Conservation (phyloP, 345 rosid species). For the Salix purpurea region DNA sequence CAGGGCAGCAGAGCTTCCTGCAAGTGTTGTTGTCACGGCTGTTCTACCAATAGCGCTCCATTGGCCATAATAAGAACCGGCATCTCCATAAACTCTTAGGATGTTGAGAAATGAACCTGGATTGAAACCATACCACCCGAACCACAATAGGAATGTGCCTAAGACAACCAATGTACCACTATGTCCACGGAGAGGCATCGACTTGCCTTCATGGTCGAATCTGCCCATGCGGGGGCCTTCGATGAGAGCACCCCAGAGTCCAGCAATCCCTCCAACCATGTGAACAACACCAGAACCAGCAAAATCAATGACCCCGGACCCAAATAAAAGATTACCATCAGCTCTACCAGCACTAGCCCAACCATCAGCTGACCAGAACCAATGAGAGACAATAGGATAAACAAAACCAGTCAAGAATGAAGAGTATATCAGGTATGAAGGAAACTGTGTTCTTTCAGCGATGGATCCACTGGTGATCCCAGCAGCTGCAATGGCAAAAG, state of each 20-base stretch:
- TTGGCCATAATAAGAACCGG: conserved; percentile 29
- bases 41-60: conserved; percentile 49
- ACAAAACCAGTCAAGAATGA: conserved; percentile 46
- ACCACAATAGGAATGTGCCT: conserved; percentile 43
- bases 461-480: conserved; percentile 47
- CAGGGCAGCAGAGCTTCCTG: conserved; percentile 39
- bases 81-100: conserved; percentile 23
- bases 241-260: conserved; percentile 42
- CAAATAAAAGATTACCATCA: conserved; percentile 24
- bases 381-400: conserved; percentile 39
- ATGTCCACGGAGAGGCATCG: conserved; percentile 31
- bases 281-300: conserved; percentile 46
- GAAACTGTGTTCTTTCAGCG: conserved; percentile 21
- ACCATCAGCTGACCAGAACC: conserved; percentile 45
- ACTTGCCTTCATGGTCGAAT: conserved; percentile 20
- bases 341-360: conserved; percentile 38
- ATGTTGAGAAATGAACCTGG: conserved; percentile 44
- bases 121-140: conserved; percentile 44
- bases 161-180: conserved; percentile 41
- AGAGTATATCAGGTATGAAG: conserved; percentile 18
- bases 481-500: conserved; percentile 47
- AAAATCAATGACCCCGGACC: conserved; percentile 39
- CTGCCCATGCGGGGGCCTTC: conserved; percentile 42
- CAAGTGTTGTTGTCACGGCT: conserved; percentile 41
- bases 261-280: conserved; percentile 42